phyloP scores from a whole-genome alignment of 2,329 filamentous ascomycete species.

The Penicillium sclerotiorum region DNA sequence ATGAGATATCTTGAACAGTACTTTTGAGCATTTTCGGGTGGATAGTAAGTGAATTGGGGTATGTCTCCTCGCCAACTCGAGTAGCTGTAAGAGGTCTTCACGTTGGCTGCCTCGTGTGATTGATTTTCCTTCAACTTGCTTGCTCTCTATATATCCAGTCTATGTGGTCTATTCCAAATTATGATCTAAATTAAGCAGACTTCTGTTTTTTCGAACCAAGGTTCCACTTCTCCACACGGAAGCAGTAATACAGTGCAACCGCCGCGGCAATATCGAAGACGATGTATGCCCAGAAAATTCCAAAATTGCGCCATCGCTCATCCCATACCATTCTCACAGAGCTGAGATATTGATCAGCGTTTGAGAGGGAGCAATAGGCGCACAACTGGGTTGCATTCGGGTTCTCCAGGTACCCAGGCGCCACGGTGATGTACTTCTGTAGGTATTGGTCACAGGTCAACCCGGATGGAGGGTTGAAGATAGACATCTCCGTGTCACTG shows the following conservation, averaged over 20 bases:
- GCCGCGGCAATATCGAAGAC: slow-evolving; percentile 59
- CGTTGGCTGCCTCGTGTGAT: too few species aligned
- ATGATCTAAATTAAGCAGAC: too few species aligned
- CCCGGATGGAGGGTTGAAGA: not conserved
- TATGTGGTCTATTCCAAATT: too few species aligned
- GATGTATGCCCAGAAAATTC: slow-evolving; percentile 61
- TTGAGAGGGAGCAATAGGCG: not conserved
- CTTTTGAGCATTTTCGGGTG: too few species aligned
- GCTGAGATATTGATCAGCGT: not conserved
- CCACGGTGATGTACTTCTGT: not conserved
- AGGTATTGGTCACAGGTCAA: not conserved
- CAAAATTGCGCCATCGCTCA: slow-evolving; percentile 65
- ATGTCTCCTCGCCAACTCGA: too few species aligned
- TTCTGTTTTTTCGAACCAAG: too few species aligned
- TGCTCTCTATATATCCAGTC: too few species aligned
- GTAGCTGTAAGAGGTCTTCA: too few species aligned
- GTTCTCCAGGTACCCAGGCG: not conserved
- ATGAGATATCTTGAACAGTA: too few species aligned
- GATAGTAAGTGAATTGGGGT: too few species aligned
- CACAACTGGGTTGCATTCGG: not conserved
- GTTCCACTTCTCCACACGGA: slow-evolving; percentile 25
- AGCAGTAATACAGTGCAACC: slow-evolving; percentile 54
- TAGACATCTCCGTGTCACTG: not conserved
- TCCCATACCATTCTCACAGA: not conserved
- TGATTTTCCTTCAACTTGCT: too few species aligned